Conservation (phyloP, 768 basidiomycete genomes). For the Trichaptum fuscoviolaceum region DNA sequence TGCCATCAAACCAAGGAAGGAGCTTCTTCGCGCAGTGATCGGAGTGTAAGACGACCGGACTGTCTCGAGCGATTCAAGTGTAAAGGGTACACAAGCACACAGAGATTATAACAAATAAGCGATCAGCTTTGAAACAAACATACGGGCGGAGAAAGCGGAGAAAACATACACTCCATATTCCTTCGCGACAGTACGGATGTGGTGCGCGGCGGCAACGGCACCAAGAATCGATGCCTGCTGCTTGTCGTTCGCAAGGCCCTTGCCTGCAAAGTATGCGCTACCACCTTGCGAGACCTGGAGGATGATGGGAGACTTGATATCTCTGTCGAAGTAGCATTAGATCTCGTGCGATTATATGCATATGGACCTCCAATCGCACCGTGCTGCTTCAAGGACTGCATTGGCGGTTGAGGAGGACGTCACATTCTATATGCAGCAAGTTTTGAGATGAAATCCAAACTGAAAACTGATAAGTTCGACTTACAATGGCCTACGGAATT, state of each 20-base stretch:
- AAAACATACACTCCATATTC: constrained; percentile 83
- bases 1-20: constrained; percentile 98
- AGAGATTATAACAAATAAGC: background rate
- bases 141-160: constrained; percentile 1
- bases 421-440: constrained; percentile 61
- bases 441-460: constrained; percentile 9
- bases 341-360: background rate
- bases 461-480: constrained; percentile 28
- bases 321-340: constrained; percentile 38
- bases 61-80: constrained; percentile 24
- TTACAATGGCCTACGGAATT: constrained; percentile 62
- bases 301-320: constrained; percentile 96
- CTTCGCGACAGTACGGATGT: constrained; percentile 83
- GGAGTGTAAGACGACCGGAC: constrained; percentile 94
- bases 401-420: constrained; percentile 96
- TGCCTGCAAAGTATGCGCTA: constrained; percentile 92
- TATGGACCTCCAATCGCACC: constrained; percentile 37
- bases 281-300: constrained; percentile 98
- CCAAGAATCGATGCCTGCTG: constrained; percentile 95
- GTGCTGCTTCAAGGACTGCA: constrained; percentile 92
- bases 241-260: constrained; percentile 90
- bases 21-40: constrained; percentile 99
- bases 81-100: constrained; percentile 5
- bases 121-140: background rate
- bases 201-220: constrained; percentile 87